Evolutionary conservation across 495 filamentous ascomycete genomes (phyloP), one percentile per base, ranked within the genome.

Genomic region (Aspergillus avenaceus): DNA sequence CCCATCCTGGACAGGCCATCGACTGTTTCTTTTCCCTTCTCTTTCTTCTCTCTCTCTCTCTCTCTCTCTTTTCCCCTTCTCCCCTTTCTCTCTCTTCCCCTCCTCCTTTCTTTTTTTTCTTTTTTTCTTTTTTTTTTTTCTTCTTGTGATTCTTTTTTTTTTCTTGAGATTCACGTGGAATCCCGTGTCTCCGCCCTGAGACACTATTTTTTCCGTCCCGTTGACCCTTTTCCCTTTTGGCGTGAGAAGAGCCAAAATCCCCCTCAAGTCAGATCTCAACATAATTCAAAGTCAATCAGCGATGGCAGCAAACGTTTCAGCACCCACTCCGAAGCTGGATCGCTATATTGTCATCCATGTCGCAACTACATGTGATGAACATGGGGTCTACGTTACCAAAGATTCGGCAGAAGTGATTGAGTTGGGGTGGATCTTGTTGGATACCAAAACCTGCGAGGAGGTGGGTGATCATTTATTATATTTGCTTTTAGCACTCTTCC

Each of bases 321-420:
- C 75, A 60, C 71, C 71, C 56, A 72, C 69, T 43, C 73, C 76
- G 52, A 89, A 87, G 74, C 83, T 91, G 73, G 93, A 97, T 75
- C 87, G 91, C 62, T 97, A 95, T 69, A 86, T 96, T 54, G 88
- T 98, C 61, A 93, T 97, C 65, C 93, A 97, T 72, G 92, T 97
- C 58, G 93, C 95, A 52, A 98, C 95, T 25, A 98, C 93, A 56
- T 97, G 93, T 72, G 93, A 97, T 69, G 93, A 98, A 63, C 93
- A 98, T 73, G 93, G 93, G 50, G 95, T 98, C 49, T 98, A 97
- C 72, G 93, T 98, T 44, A 97, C 95, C 27, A 97, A 96, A 74
- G 93, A 98, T 66, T 97, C 92, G 29, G 95, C 93, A 49, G 93
- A 98, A 73, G 95, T 98, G 45, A 97, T 98, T 67, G 93, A 98